A percentile compares a stretch with the other conserved stretches of the same genome.
Conservation (phyloP, 2,329 filamentous ascomycete genomes). For the Emmonsia crescens region DNA sequence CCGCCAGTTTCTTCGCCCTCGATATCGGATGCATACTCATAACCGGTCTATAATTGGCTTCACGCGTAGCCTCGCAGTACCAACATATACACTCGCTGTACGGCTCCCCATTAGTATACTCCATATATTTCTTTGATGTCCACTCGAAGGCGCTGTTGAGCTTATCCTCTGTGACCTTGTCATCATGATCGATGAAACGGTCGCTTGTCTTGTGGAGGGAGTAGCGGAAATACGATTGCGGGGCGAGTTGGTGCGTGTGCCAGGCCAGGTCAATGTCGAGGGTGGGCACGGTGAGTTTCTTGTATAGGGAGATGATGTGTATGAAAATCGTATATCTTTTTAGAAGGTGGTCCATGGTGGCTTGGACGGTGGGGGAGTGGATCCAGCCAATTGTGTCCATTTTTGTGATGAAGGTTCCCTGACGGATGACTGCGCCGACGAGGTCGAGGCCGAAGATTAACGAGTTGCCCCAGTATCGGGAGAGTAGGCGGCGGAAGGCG, state of each 20-base stretch:
- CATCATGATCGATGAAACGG: slow-evolving; percentile 69
- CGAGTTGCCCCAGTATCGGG: slow-evolving; percentile 34
- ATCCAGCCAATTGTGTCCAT: slow-evolving; percentile 71
- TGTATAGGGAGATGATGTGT: slow-evolving; percentile 29
- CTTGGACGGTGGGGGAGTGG: slow-evolving; percentile 53
- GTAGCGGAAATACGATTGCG: slow-evolving; percentile 51
- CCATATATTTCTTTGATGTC: slow-evolving; percentile 61
- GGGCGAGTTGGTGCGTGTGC: slow-evolving; percentile 67
- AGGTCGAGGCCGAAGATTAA: slow-evolving; percentile 31
- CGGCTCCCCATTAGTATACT: slow-evolving; percentile 49
- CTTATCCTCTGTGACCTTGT: slow-evolving; percentile 62
- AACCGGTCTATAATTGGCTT: slow-evolving; percentile 39
- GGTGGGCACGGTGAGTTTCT: slow-evolving; percentile 26
- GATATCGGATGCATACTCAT: slow-evolving; percentile 35
- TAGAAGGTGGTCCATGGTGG: slow-evolving; percentile 55
- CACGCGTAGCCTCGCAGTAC: slow-evolving; percentile 67
- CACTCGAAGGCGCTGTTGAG: slow-evolving; percentile 58
- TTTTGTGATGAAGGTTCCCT: slow-evolving; percentile 39
- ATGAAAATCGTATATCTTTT: slow-evolving; percentile 42
- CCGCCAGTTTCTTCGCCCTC: slow-evolving; percentile 43
- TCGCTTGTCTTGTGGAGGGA: slow-evolving; percentile 35
- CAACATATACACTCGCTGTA: slow-evolving; percentile 73
- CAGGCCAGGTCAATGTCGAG: slow-evolving; percentile 30
- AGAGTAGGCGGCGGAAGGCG: slow-evolving; percentile 32
- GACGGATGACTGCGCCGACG: slow-evolving; percentile 32